phyloP scores from a whole-genome alignment of 176 grass and related monocot genomes.

The Luzula sylvatica region DNA sequence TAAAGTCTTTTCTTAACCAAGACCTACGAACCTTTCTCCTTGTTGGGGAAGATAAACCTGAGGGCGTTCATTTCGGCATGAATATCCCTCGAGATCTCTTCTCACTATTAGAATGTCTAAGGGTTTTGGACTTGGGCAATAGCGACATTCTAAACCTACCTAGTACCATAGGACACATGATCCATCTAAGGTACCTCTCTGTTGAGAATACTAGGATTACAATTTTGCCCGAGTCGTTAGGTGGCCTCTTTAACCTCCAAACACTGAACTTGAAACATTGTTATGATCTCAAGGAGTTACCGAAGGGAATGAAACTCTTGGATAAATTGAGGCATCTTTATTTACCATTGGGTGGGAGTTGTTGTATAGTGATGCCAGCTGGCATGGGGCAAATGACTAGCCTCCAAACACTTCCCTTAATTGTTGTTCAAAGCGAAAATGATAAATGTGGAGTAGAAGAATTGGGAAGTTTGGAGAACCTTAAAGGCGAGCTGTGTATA shows the following conservation, averaged over 20 bases:
- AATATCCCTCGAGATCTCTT: conserved; percentile 18
- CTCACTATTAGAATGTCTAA: conserved; percentile 28
- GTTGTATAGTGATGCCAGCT: conserved; percentile 15
- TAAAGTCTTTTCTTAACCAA: conserved; percentile 2
- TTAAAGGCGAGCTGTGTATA: conserved; percentile 34
- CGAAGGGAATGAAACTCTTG: conserved; percentile 34
- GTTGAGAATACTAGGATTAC: conserved; percentile 24
- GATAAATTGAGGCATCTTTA: conserved; percentile 29
- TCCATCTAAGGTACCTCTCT: conserved; percentile 35
- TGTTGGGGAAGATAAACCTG: conserved; percentile 14
- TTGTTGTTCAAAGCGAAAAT: conserved; percentile 8
- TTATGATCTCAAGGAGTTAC: conserved; percentile 25
- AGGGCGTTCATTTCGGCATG: neutral
- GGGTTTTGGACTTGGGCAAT: conserved; percentile 32
- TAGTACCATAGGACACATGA: conserved; percentile 17
- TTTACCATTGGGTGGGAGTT: conserved; percentile 3
- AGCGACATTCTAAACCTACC: conserved; percentile 21
- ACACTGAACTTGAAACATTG: conserved; percentile 33
- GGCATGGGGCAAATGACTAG: conserved; percentile 29
- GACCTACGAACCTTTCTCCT: conserved; percentile 30
- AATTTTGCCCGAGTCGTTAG: conserved; percentile 28
- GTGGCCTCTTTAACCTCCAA: conserved; percentile 34
- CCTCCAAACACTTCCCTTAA: conserved; percentile 25
- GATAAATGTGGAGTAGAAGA: conserved; percentile 22
- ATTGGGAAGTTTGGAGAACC: conserved; percentile 23